Evolutionary conservation across 345 rosid species (phyloP).

Genomic region (Jatropha curcas): DNA sequence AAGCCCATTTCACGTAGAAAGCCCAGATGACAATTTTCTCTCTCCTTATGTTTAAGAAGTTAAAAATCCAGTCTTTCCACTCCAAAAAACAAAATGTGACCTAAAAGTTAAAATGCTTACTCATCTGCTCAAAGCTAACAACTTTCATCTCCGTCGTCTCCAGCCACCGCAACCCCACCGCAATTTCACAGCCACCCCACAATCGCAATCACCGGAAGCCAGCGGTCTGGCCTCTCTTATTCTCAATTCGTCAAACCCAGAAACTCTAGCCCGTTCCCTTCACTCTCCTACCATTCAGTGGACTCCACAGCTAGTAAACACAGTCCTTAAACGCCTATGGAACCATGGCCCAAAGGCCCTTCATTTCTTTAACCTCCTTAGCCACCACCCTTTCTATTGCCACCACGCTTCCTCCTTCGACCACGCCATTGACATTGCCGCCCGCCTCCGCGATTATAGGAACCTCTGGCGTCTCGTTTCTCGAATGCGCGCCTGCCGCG

Average conservation of each 20-base stretch:
- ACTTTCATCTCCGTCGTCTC: slow-evolving; percentile 7
- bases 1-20: background rate
- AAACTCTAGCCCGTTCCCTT: slow-evolving; percentile 41
- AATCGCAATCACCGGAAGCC: slow-evolving; percentile 16
- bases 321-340: slow-evolving; percentile 72
- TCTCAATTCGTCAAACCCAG: slow-evolving; percentile 37
- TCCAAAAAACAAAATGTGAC: background rate
- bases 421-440: slow-evolving; percentile 76
- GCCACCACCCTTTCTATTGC: slow-evolving; percentile 45
- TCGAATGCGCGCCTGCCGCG: slow-evolving; percentile 67
- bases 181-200: slow-evolving; percentile 5
- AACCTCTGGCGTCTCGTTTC: slow-evolving; percentile 52
- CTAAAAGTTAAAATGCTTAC: slow-evolving; percentile 2
- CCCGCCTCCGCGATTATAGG: slow-evolving; percentile 63
- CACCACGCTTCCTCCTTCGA: slow-evolving; percentile 74
- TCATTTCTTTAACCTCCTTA: slow-evolving; percentile 63
- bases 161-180: background rate
- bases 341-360: slow-evolving; percentile 84
- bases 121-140: background rate
- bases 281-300: slow-evolving; percentile 47
- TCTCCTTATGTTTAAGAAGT: too few relatives aligned
- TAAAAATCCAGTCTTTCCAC: background rate
- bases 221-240: slow-evolving; percentile 37
- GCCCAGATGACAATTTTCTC: background rate
- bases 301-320: slow-evolving; percentile 66